Conservation (phyloP, 2,329 filamentous ascomycete genomes). For the Pleomassaria siparia region DNA sequence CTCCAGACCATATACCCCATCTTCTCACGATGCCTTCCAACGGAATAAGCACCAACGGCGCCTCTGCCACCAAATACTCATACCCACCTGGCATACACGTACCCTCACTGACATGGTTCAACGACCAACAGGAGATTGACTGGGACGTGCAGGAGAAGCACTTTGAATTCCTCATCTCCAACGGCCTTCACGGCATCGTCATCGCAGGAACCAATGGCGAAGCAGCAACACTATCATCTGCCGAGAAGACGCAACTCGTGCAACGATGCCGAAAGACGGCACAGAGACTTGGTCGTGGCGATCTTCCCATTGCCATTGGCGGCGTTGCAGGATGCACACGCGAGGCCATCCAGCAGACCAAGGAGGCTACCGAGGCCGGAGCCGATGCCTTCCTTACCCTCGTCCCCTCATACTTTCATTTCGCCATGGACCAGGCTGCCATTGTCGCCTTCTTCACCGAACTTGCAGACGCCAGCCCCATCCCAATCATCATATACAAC, state of each 20-base stretch:
- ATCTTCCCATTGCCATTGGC: conserved; percentile 46
- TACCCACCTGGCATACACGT: conserved; percentile 58
- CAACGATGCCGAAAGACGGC: conserved; percentile 43
- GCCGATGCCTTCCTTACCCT: conserved; percentile 44
- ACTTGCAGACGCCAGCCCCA: conserved; percentile 41
- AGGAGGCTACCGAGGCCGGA: conserved; percentile 41
- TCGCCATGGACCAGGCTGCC: conserved; percentile 41
- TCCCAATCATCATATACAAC: conserved; percentile 53
- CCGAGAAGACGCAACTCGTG: conserved; percentile 46
- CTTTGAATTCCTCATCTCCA: conserved; percentile 56
- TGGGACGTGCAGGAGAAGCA: conserved; percentile 58
- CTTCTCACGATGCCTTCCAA: conserved; percentile 36
- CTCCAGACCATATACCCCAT: too few species aligned
- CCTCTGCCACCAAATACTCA: conserved; percentile 33
- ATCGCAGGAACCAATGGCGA: conserved; percentile 51
- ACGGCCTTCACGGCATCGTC: conserved; percentile 55
- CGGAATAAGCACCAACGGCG: conserved; percentile 19
- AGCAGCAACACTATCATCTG: conserved; percentile 44
- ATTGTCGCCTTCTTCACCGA: conserved; percentile 41
- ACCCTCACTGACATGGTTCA: conserved; percentile 60
- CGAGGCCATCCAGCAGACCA: conserved; percentile 44
- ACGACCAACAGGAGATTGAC: conserved; percentile 57
- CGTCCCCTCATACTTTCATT: conserved; percentile 45
- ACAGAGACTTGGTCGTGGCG: conserved; percentile 31
- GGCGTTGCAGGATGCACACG: conserved; percentile 45